Conservation (phyloP, 2,329 filamentous ascomycete genomes). For the Penicillium sp. region DNA sequence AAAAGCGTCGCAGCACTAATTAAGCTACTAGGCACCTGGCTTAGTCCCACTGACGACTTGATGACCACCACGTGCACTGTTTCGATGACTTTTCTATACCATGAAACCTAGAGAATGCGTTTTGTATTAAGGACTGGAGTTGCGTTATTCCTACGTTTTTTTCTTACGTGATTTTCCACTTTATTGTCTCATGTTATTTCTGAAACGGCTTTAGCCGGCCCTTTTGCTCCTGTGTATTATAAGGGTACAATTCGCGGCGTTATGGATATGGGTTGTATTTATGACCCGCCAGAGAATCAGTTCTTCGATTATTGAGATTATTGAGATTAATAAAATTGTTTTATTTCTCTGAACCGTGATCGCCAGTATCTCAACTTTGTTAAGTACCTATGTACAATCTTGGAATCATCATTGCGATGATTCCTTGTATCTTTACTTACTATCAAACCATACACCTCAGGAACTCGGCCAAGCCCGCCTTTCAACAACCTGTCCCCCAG, state of each 20-base stretch:
- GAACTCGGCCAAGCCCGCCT: slow-evolving; percentile 11
- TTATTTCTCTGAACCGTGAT: not conserved
- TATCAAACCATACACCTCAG: too few species aligned
- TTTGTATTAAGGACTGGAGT: slow-evolving; percentile 1
- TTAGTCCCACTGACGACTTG: not conserved
- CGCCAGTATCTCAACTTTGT: not conserved
- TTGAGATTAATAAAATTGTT: not conserved
- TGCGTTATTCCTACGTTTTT: not conserved
- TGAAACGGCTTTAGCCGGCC: not conserved
- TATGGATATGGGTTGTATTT: not conserved
- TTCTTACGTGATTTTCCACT: not conserved
- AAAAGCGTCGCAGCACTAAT: slow-evolving; percentile 16
- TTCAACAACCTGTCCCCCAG: slow-evolving; percentile 23
- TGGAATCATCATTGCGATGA: too few species aligned
- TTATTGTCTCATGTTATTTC: not conserved
- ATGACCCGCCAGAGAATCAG: not conserved
- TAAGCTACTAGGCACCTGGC: not conserved
- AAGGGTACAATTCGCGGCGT: slow-evolving; percentile 1
- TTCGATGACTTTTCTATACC: not conserved
- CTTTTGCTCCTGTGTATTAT: slow-evolving; percentile 3
- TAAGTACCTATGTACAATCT: too few species aligned
- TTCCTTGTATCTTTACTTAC: too few species aligned
- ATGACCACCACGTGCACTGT: slow-evolving; percentile 4
- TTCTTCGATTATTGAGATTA: not conserved
- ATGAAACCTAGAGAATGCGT: slow-evolving; percentile 3